Percentiles rank a stretch among this genome's conserved stretches.
Evolutionary conservation across 495 filamentous ascomycete species (phyloP).

Genomic region (Annulohypoxylon stygium): DNA sequence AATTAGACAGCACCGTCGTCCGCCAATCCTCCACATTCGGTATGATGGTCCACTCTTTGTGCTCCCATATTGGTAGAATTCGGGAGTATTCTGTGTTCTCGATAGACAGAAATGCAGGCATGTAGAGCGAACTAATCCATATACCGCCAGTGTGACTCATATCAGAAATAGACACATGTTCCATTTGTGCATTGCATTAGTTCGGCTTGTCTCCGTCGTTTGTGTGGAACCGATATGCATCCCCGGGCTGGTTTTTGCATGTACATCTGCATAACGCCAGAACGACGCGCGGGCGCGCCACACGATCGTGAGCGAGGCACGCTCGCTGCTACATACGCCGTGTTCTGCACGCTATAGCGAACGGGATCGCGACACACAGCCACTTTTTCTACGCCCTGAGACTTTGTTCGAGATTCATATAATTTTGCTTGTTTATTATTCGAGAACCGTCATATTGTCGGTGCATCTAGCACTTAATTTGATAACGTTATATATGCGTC

Average conservation of each 20-base stretch:
- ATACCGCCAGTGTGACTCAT: constrained; percentile 47
- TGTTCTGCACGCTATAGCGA: constrained; percentile 41
- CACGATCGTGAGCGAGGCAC: constrained; percentile 19
- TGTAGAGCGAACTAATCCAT: constrained; percentile 24
- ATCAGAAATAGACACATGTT: constrained; percentile 47
- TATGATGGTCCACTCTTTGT: constrained; percentile 34
- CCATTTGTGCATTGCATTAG: constrained; percentile 35
- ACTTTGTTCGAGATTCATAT: constrained; percentile 25
- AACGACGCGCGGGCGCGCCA: constrained; percentile 26
- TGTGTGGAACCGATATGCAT: constrained; percentile 41
- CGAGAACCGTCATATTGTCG: constrained; percentile 24
- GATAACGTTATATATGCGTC: constrained; percentile 15
- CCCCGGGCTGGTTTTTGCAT: constrained; percentile 29
- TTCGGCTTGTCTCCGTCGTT: constrained; percentile 31
- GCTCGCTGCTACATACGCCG: constrained; percentile 45
- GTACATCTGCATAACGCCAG: constrained; percentile 32
- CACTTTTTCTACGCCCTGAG: constrained; percentile 43
- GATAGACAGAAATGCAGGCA: constrained; percentile 40
- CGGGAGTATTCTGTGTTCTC: constrained; percentile 4
- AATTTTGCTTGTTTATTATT: constrained; percentile 24
- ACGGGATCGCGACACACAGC: constrained; percentile 44
- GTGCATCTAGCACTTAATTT: constrained; percentile 10
- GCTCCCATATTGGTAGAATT: constrained; percentile 1
- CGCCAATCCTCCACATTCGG: constrained; percentile 28
- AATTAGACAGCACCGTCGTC: constrained; percentile 33